A percentile compares a stretch with the other conserved stretches of the same genome.
Evolutionary conservation across 2,329 filamentous ascomycete genomes (phyloP).

Genomic region (Sclerotinia minor): DNA sequence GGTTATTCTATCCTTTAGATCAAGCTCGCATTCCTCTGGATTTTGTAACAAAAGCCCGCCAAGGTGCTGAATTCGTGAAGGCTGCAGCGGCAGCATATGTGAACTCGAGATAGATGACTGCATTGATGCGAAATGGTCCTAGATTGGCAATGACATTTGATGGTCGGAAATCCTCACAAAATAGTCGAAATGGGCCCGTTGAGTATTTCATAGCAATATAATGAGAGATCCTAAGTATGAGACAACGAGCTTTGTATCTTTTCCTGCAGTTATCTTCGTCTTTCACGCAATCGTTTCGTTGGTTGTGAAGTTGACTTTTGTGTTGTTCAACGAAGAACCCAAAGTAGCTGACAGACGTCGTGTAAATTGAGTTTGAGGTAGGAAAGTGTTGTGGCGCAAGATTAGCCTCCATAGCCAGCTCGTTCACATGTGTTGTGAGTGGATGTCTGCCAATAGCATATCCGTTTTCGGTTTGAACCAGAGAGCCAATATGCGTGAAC

Average conservation of each 20-base stretch:
- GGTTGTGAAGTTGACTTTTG: constrained; percentile 42
- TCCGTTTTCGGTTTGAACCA: constrained; percentile 20
- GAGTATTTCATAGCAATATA: constrained; percentile 17
- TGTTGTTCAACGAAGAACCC: constrained; percentile 38
- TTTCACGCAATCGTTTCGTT: neutral
- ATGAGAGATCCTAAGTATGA: constrained; percentile 16
- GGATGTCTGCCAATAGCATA: constrained; percentile 26
- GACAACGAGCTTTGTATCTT: neutral
- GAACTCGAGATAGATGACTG: constrained; percentile 48
- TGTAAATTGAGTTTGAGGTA: no score
- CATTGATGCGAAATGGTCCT: constrained; percentile 38
- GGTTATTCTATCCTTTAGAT: constrained; percentile 38
- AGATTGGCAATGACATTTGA: constrained; percentile 42
- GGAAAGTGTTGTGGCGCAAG: no score
- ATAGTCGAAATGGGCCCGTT: constrained; percentile 35
- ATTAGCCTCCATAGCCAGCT: constrained; percentile 28
- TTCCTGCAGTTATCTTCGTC: neutral
- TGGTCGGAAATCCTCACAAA: constrained; percentile 43
- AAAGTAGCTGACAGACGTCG: no score
- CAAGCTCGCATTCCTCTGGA: constrained; percentile 41
- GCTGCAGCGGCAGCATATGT: constrained; percentile 43
- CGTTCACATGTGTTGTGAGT: constrained; percentile 31
- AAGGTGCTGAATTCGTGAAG: constrained; percentile 44
- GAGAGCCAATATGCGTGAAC: constrained; percentile 30
- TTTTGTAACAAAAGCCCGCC: constrained; percentile 45